phyloP scores from a whole-genome alignment of 1,139 yeast species.

The Suhomyces terraborum region DNA sequence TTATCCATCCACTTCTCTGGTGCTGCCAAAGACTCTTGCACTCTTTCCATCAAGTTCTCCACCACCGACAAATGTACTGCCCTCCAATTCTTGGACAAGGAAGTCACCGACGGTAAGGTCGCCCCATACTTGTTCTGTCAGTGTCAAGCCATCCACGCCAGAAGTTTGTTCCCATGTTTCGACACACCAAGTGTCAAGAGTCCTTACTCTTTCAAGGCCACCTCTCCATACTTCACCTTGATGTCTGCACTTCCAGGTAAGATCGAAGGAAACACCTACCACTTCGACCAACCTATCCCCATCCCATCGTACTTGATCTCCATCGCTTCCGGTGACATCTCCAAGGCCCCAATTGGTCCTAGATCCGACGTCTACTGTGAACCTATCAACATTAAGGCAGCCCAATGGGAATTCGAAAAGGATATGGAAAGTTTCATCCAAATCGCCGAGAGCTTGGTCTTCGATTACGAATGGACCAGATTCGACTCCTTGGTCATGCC shows the following conservation, averaged over 20 bases:
- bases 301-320: constrained; percentile 86
- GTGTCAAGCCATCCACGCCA: constrained; percentile 88
- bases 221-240: constrained; percentile 65
- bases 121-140: constrained; percentile 85
- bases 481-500: constrained; percentile 84
- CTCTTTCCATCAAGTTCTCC: constrained; percentile 52
- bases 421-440: constrained; percentile 80
- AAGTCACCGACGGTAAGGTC: constrained; percentile 73
- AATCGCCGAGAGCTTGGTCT: constrained; percentile 80
- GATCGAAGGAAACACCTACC: constrained; percentile 39
- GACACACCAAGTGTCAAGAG: constrained; percentile 88
- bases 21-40: constrained; percentile 20
- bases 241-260: constrained; percentile 62
- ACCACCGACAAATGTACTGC: constrained; percentile 84
- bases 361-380: constrained; percentile 82
- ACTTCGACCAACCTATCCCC: constrained; percentile 74
- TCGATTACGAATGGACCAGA: constrained; percentile 81
- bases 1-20: constrained; percentile 39
- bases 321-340: constrained; percentile 81
- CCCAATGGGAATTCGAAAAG: constrained; percentile 76
- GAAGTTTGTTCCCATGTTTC: constrained; percentile 86
- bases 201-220: constrained; percentile 58
- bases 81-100: constrained; percentile 77
- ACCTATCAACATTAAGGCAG: constrained; percentile 64
- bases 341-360: constrained; percentile 74